A percentile compares a stretch with the other conserved stretches of the same genome.
Evolutionary conservation across 2,329 filamentous ascomycete species (phyloP).

Genomic region (Colletotrichum cuscutae): DNA sequence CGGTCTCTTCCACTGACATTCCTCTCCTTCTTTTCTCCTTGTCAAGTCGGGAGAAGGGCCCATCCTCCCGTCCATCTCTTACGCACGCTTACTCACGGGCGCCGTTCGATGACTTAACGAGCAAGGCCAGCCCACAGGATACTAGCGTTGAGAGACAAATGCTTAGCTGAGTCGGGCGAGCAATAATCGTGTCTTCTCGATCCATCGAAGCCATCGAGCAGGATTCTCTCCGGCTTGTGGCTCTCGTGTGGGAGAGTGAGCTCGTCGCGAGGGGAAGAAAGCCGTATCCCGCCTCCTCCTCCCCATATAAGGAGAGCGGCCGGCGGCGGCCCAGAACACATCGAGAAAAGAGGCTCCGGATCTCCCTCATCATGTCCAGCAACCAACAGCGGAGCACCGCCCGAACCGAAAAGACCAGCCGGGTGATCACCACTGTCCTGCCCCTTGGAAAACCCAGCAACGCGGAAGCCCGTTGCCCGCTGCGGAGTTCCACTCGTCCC

Average conservation of each 20-base stretch:
- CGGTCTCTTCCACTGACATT: background rate
- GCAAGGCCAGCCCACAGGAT: slow-evolving; percentile 21
- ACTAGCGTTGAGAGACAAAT: slow-evolving; percentile 2
- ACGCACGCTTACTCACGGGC: slow-evolving; percentile 32
- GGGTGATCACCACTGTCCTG: slow-evolving; percentile 3
- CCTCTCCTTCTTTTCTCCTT: background rate
- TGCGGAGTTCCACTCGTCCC: slow-evolving; percentile 37
- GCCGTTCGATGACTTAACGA: slow-evolving; percentile 26
- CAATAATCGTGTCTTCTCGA: slow-evolving; percentile 24
- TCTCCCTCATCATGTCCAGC: slow-evolving; percentile 25
- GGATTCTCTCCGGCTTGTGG: background rate
- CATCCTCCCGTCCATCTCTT: slow-evolving; percentile 15
- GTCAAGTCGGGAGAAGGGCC: background rate
- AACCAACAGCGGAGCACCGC: slow-evolving; percentile 18
- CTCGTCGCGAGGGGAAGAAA: background rate
- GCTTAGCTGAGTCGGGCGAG: slow-evolving; percentile 13
- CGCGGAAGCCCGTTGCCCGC: slow-evolving; percentile 31
- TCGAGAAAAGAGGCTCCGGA: slow-evolving; percentile 6
- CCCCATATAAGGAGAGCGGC: slow-evolving; percentile 24
- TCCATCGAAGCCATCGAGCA: background rate
- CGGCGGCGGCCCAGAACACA: background rate
- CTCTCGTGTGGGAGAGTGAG: slow-evolving; percentile 19
- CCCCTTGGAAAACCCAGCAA: slow-evolving; percentile 12
- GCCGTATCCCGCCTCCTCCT: background rate
- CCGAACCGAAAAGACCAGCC: slow-evolving; percentile 14